Percentiles rank a stretch among this genome's conserved stretches.
phyloP scores from a whole-genome alignment of 495 filamentous ascomycete genomes.

The Corynascus novoguineensis region DNA sequence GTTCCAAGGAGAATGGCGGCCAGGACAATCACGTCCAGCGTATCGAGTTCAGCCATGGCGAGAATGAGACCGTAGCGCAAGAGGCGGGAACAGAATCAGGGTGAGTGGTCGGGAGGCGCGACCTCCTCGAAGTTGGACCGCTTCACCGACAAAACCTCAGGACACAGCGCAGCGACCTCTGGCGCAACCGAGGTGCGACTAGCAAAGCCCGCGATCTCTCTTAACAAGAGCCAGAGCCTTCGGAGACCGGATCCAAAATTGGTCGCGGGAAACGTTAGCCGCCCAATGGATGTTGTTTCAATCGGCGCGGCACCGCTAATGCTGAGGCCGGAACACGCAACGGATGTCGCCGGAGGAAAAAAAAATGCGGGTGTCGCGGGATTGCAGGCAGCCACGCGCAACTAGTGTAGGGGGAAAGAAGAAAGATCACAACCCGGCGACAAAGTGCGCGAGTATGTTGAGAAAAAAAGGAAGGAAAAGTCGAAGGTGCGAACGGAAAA shows the following conservation, averaged over 20 bases:
- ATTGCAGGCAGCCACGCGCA: not conserved
- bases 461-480: not conserved
- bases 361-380: not conserved
- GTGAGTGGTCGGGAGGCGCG: not conserved
- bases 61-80: not conserved
- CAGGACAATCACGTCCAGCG: slow-evolving; percentile 88
- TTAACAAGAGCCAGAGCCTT: not conserved
- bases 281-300: not conserved
- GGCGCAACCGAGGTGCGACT: not conserved
- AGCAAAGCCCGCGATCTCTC: not conserved
- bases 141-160: not conserved
- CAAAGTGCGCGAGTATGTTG: not conserved
- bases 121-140: not conserved
- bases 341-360: not conserved
- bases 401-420: not conserved
- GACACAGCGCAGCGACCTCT: not conserved
- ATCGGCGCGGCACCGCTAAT: slow-evolving; percentile 6
- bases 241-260: slow-evolving; percentile 8
- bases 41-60: slow-evolving; percentile 91
- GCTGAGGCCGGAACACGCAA: not conserved
- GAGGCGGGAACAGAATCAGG: no score
- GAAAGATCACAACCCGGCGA: not conserved
- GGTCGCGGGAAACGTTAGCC: slow-evolving; percentile 20
- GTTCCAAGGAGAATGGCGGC: slow-evolving; percentile 77
- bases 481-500: not conserved